Evolutionary conservation across 129 eudicot genomes (phyloP).

Genomic region (Arctium lappa): DNA sequence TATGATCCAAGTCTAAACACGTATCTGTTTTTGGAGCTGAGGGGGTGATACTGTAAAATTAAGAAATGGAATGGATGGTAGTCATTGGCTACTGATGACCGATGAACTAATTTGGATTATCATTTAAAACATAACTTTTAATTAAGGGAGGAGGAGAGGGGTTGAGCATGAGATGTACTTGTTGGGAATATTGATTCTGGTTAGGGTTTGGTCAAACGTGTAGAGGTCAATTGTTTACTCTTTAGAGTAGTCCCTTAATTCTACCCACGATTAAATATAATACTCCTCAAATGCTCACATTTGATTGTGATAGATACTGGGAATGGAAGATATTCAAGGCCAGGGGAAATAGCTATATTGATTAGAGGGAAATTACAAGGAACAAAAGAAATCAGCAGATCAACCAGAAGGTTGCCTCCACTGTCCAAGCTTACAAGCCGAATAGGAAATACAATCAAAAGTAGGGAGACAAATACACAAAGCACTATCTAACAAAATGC

Average conservation of each 20-base stretch:
- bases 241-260: not conserved
- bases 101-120: not conserved
- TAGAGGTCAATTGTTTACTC: not conserved
- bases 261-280: not conserved
- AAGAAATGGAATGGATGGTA: not conserved
- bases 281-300: not conserved
- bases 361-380: too few relatives aligned
- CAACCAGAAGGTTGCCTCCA: too few relatives aligned
- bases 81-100: not conserved
- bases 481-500: too few relatives aligned
- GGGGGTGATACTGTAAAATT: not conserved
- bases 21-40: not conserved
- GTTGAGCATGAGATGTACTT: not conserved
- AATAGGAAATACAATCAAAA: too few relatives aligned
- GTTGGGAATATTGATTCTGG: not conserved
- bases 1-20: not conserved
- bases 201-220: constrained; percentile 2
- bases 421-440: too few relatives aligned
- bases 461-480: too few relatives aligned
- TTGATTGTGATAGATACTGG: too few relatives aligned
- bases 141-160: not conserved
- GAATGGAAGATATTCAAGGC: too few relatives aligned
- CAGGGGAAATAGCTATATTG: too few relatives aligned
- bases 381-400: too few relatives aligned
- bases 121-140: not conserved